Evolutionary conservation across 352 stramenopile species (phyloP).

Genomic region (Phytopythium montanum): DNA sequence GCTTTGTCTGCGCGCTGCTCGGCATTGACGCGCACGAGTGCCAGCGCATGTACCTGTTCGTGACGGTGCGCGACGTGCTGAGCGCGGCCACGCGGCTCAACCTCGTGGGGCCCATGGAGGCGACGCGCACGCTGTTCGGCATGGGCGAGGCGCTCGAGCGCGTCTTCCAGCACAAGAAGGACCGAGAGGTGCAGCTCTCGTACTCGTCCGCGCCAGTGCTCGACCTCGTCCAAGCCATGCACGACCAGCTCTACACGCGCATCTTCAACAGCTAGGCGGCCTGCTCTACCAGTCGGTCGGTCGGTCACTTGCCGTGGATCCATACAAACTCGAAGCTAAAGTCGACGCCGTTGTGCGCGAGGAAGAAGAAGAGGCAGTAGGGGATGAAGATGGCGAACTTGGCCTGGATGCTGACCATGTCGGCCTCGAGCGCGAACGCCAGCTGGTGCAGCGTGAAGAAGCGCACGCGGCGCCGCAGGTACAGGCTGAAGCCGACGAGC

Average conservation of each 20-base stretch:
- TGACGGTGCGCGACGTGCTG: conserved; percentile 64
- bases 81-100: conserved; percentile 80
- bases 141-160: conserved; percentile 40
- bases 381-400: conserved; percentile 24
- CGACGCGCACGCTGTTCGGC: conserved; percentile 65
- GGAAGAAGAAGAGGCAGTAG: conserved; percentile 27
- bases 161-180: conserved; percentile 62
- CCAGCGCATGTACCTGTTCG: conserved; percentile 82
- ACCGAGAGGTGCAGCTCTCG: conserved; percentile 53
- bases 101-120: conserved; percentile 68
- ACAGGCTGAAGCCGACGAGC: conserved; percentile 5
- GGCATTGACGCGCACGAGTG: conserved; percentile 32
- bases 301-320: conserved; percentile 3
- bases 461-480: conserved; percentile 10
- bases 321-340: conserved; percentile 20
- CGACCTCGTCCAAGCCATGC: conserved; percentile 78
- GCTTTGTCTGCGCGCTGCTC: conserved; percentile 54
- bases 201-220: conserved; percentile 78
- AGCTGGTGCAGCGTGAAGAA: conserved; percentile 26
- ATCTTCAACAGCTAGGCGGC: conserved; percentile 76
- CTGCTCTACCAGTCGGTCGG: background rate
- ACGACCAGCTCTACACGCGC: conserved; percentile 86
- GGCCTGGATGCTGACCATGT: conserved; percentile 16
- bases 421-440: conserved; percentile 22
- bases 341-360: conserved; percentile 20